Percentiles rank a stretch among this genome's conserved stretches.
Conservation (phyloP, 139 green algal genomes). For the Chlamydomonas schloesseri region DNA sequence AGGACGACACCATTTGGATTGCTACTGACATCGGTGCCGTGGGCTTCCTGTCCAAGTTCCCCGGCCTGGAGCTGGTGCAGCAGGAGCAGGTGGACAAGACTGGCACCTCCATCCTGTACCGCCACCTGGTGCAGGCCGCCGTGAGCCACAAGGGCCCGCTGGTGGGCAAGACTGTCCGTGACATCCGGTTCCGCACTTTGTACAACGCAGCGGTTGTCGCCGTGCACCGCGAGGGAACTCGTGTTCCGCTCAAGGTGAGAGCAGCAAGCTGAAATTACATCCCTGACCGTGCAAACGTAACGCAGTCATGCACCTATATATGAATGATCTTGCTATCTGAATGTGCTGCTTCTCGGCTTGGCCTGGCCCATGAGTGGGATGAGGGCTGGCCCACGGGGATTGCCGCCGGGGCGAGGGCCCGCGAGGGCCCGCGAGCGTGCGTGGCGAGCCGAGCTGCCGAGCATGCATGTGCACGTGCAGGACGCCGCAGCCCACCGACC, state of each 20-base stretch:
- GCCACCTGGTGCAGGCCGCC: not conserved
- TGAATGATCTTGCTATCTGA: too few species aligned
- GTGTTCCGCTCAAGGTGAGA: constrained; percentile 34
- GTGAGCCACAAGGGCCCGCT: not conserved
- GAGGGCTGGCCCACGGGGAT: too few species aligned
- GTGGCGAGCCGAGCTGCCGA: too few species aligned
- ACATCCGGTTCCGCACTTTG: constrained; percentile 65
- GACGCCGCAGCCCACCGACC: too few species aligned
- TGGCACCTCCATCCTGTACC: constrained; percentile 1
- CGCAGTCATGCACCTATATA: too few species aligned
- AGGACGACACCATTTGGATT: constrained; percentile 52
- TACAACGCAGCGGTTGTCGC: constrained; percentile 84
- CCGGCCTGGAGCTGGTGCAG: constrained; percentile 20
- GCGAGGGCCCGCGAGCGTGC: too few species aligned
- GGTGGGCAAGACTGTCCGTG: not conserved
- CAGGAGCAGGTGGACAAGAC: constrained; percentile 32
- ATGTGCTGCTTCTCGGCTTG: too few species aligned
- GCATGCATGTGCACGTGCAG: too few species aligned
- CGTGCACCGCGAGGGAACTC: constrained; percentile 54
- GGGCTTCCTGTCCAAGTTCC: constrained; percentile 38
- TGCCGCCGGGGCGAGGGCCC: too few species aligned
- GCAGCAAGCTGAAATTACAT: too few species aligned
- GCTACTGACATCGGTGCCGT: constrained; percentile 21
- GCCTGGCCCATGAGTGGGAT: too few species aligned
- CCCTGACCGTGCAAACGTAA: too few species aligned